Conservation (phyloP, 345 rosid genomes). For the Garcia nutans region DNA sequence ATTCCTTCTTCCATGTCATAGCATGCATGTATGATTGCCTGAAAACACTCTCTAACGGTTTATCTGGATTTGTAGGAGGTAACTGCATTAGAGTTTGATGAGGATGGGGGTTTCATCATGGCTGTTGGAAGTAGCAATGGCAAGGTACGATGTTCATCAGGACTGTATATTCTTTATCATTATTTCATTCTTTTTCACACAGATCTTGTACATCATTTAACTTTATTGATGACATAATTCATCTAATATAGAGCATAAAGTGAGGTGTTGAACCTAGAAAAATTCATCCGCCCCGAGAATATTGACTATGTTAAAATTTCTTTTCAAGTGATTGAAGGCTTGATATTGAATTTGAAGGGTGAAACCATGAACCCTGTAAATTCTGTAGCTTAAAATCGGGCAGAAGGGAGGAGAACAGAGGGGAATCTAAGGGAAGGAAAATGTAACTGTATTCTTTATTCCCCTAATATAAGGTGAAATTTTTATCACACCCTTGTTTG, state of each 20-base stretch:
- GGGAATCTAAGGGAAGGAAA: no score
- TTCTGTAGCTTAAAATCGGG: no score
- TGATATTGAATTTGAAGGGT: neutral
- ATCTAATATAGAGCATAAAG: neutral
- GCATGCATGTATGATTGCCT: neutral
- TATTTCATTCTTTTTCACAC: neutral
- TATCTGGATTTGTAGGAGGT: constrained; percentile 59
- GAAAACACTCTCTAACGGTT: constrained; percentile 6
- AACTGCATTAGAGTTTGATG: constrained; percentile 82
- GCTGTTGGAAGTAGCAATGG: constrained; percentile 91
- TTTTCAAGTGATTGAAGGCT: neutral
- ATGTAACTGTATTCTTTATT: no score
- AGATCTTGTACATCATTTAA: neutral
- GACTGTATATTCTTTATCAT: neutral
- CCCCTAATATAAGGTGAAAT: no score
- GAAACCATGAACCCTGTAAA: no score
- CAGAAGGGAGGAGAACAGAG: no score
- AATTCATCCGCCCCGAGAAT: neutral
- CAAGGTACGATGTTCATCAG: constrained; percentile 51
- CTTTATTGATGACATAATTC: neutral
- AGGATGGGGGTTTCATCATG: constrained; percentile 71
- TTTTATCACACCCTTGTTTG: no score
- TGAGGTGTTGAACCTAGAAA: neutral
- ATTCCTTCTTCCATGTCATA: neutral
- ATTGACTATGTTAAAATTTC: neutral